Evolutionary conservation across 352 stramenopile species (phyloP).

Genomic region (Phytophthora aleatoria): DNA sequence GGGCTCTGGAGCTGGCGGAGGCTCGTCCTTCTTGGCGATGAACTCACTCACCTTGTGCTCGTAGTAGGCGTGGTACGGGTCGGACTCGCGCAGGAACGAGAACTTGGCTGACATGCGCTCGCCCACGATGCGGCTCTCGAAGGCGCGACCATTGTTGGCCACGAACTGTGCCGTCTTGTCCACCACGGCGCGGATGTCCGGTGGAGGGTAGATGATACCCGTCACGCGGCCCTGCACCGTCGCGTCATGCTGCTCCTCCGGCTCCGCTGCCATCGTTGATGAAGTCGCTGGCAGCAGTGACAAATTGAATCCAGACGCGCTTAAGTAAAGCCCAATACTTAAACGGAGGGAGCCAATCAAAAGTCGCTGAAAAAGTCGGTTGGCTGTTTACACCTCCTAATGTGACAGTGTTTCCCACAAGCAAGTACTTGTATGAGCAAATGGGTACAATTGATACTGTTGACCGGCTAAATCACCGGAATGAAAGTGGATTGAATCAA

Average conservation of each 20-base stretch:
- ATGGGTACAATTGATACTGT: neutral
- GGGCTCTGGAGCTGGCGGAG: constrained; percentile 5
- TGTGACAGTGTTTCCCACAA: neutral
- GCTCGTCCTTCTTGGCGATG: constrained; percentile 51
- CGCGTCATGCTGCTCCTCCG: constrained; percentile 29
- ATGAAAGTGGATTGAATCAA: constrained; percentile 18
- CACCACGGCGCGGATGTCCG: constrained; percentile 97
- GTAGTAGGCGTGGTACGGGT: constrained; percentile 99
- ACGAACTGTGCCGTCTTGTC: constrained; percentile 99
- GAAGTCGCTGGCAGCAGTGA: neutral
- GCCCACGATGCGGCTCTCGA: constrained; percentile 97
- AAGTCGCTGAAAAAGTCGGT: neutral
- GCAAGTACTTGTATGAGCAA: too few relatives aligned
- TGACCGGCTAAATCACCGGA: constrained; percentile 19
- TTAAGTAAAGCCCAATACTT: constrained; percentile 3
- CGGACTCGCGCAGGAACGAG: constrained; percentile 94
- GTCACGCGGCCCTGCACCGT: constrained; percentile 81
- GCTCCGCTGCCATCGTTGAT: constrained; percentile 29
- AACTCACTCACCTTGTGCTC: constrained; percentile 95
- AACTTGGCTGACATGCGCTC: constrained; percentile 97
- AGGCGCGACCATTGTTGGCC: constrained; percentile 96
- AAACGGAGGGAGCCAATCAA: neutral
- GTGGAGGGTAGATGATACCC: constrained; percentile 96
- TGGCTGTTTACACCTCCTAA: neutral
- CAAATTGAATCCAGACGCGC: neutral